Evolutionary conservation across 2,329 filamentous ascomycete genomes (phyloP).

Genomic region (Blastomyces silverae): DNA sequence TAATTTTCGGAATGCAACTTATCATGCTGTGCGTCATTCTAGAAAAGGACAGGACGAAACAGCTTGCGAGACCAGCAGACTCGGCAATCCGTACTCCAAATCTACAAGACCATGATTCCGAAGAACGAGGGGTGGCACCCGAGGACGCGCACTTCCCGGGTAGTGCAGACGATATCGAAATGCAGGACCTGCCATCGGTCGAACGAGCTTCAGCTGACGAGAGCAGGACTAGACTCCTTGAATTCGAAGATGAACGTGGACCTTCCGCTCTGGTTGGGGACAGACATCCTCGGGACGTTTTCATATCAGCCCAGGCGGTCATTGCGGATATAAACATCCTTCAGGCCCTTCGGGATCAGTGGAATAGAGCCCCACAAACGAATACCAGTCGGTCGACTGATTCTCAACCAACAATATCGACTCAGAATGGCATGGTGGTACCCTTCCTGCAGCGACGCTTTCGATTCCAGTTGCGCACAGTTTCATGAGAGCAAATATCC

Average conservation of each 20-base stretch:
- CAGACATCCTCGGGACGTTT: constrained; percentile 35
- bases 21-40: constrained; percentile 51
- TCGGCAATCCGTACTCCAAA: constrained; percentile 16
- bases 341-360: constrained; percentile 36
- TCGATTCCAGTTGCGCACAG: constrained; percentile 30
- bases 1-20: constrained; percentile 51
- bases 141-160: constrained; percentile 25
- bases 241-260: constrained; percentile 26
- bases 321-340: constrained; percentile 36
- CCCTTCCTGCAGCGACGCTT: constrained; percentile 35
- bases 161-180: constrained; percentile 37
- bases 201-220: constrained; percentile 14
- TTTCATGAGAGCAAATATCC: background rate
- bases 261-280: background rate
- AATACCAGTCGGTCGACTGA: constrained; percentile 23
- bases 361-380: constrained; percentile 28
- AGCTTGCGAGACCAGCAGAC: constrained; percentile 17
- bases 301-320: constrained; percentile 33
- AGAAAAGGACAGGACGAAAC: constrained; percentile 46
- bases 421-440: constrained; percentile 32
- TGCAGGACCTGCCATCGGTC: constrained; percentile 30
- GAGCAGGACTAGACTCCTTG: constrained; percentile 31
- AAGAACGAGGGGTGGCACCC: constrained; percentile 52
- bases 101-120: constrained; percentile 51
- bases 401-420: constrained; percentile 20